Evolutionary conservation across 192 early-diverging fungal species (phyloP).

Genomic region (Linnemannia hyalina): DNA sequence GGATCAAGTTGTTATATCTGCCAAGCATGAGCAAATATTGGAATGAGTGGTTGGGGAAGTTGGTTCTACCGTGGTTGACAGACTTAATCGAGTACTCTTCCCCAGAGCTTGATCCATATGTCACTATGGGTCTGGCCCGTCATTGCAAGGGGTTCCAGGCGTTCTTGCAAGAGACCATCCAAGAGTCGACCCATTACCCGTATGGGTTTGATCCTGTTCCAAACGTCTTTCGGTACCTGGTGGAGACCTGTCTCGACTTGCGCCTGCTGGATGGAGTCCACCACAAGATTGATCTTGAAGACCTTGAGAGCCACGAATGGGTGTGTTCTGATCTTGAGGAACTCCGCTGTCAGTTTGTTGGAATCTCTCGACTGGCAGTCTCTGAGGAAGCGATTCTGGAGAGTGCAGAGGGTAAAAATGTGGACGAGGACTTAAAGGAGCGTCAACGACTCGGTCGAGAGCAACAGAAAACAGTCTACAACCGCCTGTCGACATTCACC

Average conservation of each 20-base stretch:
- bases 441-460: neutral
- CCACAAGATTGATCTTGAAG: neutral
- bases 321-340: neutral
- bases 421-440: neutral
- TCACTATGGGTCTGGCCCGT: neutral
- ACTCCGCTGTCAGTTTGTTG: slow-evolving; percentile 1
- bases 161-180: neutral
- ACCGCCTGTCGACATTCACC: neutral
- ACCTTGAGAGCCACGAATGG: neutral
- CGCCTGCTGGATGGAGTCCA: neutral
- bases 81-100: neutral
- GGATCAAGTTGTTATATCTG: neutral
- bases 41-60: neutral
- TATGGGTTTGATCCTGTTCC: neutral
- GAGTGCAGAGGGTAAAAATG: neutral
- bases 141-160: neutral
- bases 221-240: neutral
- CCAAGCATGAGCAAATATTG: neutral
- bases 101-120: neutral
- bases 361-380: neutral
- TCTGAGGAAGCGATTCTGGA: neutral
- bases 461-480: neutral
- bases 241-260: neutral
- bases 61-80: neutral
- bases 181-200: neutral